Conservation (phyloP, 495 filamentous ascomycete species). For the Aspergillus affinis region DNA sequence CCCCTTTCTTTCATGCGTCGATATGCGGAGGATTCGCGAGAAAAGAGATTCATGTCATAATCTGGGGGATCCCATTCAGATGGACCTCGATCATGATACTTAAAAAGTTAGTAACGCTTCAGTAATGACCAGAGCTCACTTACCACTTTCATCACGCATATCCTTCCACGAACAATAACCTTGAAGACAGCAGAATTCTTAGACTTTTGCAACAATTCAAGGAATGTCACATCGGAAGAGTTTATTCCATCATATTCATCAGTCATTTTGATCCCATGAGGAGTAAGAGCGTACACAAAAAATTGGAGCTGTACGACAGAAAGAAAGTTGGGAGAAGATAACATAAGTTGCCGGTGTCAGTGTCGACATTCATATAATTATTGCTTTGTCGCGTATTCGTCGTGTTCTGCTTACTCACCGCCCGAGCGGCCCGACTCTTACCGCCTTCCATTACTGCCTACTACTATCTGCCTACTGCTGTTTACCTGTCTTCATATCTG, state of each 20-base stretch:
- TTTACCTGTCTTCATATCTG: too few relatives aligned
- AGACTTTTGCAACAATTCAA: slow-evolving; percentile 17
- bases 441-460: too few relatives aligned
- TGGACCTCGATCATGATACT: slow-evolving; percentile 21
- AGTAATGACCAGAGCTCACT: slow-evolving; percentile 7
- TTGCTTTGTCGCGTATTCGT: too few relatives aligned
- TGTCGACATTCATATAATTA: too few relatives aligned
- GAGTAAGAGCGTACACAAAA: too few relatives aligned
- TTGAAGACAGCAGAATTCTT: slow-evolving; percentile 21
- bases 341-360: too few relatives aligned
- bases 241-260: slow-evolving; percentile 8
- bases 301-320: too few relatives aligned
- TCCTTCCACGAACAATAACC: slow-evolving; percentile 13
- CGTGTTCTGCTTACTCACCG: too few relatives aligned
- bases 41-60: slow-evolving; percentile 22
- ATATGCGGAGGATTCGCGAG: slow-evolving; percentile 25
- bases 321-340: too few relatives aligned
- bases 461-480: too few relatives aligned
- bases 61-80: slow-evolving; percentile 15
- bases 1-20: slow-evolving; percentile 23
- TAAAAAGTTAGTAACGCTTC: slow-evolving; percentile 3
- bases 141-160: slow-evolving; percentile 29
- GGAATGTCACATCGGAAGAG: slow-evolving; percentile 23
- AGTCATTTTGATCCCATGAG: slow-evolving; percentile 5
- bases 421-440: too few relatives aligned